These are phyloP conservation scores for Byssothecium circinans DNA, from an alignment of 2,329 filamentous ascomycete genomes.

Conservation along the genomic window DNA sequence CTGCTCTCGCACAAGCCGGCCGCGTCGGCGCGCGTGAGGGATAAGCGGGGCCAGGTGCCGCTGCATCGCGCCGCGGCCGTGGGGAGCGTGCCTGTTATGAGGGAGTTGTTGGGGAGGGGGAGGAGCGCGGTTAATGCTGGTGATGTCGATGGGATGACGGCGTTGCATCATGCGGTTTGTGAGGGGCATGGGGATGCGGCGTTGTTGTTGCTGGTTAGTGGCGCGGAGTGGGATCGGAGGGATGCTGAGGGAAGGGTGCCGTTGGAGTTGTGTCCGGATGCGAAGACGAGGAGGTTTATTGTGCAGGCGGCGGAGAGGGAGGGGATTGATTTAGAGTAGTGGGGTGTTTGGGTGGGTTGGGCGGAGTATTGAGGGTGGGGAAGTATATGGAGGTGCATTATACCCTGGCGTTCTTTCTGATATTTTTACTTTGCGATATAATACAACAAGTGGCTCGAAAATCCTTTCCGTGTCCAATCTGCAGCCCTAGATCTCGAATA, in stretches of 20 bases:
- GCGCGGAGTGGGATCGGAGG: constrained; percentile 75
- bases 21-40: constrained; percentile 77
- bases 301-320: constrained; percentile 78
- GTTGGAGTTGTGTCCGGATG: constrained; percentile 82
- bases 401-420: constrained; percentile 11
- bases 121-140: constrained; percentile 80
- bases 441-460: too few species aligned
- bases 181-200: constrained; percentile 81
- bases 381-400: constrained; percentile 6
- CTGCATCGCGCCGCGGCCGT: constrained; percentile 90
- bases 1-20: constrained; percentile 67
- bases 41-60: constrained; percentile 84
- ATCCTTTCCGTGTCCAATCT: too few species aligned
- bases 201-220: constrained; percentile 77
- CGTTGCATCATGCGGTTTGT: constrained; percentile 82
- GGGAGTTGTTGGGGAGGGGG: constrained; percentile 74
- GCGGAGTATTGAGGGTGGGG: constrained; percentile 4
- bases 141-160: constrained; percentile 81
- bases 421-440: too few species aligned
- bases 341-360: not conserved
- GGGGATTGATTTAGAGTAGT: constrained; percentile 65
- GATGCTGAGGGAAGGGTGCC: constrained; percentile 71
- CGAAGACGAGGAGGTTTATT: constrained; percentile 79
- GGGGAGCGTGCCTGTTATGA: constrained; percentile 85
- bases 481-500: too few species aligned